Evolutionary conservation across 2,329 filamentous ascomycete species (phyloP).

Genomic region (Thielaviopsis euricoi): DNA sequence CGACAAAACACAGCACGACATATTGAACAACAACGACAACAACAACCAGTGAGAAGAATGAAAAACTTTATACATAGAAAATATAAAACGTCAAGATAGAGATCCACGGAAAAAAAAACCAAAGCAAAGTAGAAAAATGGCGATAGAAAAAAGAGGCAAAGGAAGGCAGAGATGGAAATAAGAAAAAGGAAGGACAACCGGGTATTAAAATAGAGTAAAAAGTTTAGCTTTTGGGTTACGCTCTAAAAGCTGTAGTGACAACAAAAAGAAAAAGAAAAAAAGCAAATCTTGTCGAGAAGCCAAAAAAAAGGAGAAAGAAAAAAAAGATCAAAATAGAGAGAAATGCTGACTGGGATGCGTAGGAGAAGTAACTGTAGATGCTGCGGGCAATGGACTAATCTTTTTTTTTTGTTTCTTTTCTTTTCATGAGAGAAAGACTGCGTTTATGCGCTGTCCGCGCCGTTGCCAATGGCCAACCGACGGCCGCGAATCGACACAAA

Average conservation of each 20-base stretch:
- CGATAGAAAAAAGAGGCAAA: conserved; percentile 5
- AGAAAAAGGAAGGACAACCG: background rate
- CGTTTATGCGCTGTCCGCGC: too few relatives aligned
- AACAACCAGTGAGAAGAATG: too few relatives aligned
- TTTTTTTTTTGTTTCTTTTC: too few relatives aligned
- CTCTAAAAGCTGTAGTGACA: conserved; percentile 10
- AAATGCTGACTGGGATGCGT: too few relatives aligned
- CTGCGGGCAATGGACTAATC: too few relatives aligned
- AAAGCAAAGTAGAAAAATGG: conserved; percentile 2
- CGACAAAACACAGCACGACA: too few relatives aligned
- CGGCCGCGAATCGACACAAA: conserved; percentile 3
- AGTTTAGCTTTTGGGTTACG: background rate
- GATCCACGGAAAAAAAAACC: background rate
- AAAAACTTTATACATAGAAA: too few relatives aligned
- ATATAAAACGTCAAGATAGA: conserved; percentile 8
- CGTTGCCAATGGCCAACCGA: background rate
- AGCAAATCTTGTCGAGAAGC: too few relatives aligned
- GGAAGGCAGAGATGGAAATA: conserved; percentile 6
- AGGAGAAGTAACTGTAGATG: too few relatives aligned
- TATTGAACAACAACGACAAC: too few relatives aligned
- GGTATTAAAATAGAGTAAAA: background rate
- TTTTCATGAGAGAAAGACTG: too few relatives aligned
- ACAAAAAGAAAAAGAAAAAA: conserved; percentile 12
- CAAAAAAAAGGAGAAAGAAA: background rate
- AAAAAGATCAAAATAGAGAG: background rate